Conservation (phyloP, 1,284 basidiomycete genomes). For the Kalmanozyma brasiliensis region DNA sequence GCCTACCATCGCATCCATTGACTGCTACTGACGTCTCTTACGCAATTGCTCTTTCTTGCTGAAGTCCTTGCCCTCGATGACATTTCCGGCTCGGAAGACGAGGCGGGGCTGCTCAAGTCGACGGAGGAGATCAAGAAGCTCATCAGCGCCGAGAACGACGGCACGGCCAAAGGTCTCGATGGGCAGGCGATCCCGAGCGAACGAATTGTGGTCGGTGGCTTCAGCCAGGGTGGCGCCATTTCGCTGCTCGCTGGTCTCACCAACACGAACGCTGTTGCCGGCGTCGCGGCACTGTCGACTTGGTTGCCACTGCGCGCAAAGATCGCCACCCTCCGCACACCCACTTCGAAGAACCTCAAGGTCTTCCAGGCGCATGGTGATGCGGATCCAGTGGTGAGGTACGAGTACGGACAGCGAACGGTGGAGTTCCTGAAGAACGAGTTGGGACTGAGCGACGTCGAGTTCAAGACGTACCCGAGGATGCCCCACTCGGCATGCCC, state of each 20-base stretch:
- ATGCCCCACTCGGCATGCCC: slow-evolving; percentile 66
- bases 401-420: slow-evolving; percentile 53
- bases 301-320: slow-evolving; percentile 65
- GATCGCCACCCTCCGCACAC: slow-evolving; percentile 46
- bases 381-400: slow-evolving; percentile 61
- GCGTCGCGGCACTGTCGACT: slow-evolving; percentile 61
- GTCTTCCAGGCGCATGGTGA: slow-evolving; percentile 65
- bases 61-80: slow-evolving; percentile 53
- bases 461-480: slow-evolving; percentile 55
- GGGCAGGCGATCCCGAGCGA: slow-evolving; percentile 53
- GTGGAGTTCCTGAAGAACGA: slow-evolving; percentile 51
- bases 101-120: slow-evolving; percentile 60
- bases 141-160: slow-evolving; percentile 61
- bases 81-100: slow-evolving; percentile 61
- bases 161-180: slow-evolving; percentile 51
- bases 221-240: slow-evolving; percentile 64
- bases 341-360: slow-evolving; percentile 43
- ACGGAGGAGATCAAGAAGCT: slow-evolving; percentile 55
- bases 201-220: slow-evolving; percentile 63
- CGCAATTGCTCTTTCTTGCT: not conserved
- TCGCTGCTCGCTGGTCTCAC: slow-evolving; percentile 60
- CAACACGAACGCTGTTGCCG: slow-evolving; percentile 47
- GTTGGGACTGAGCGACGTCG: slow-evolving; percentile 48
- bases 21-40: slow-evolving; percentile 1
- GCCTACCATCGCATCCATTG: not conserved